Percentiles rank a stretch among this genome's conserved stretches.
Conservation (phyloP, 2,329 filamentous ascomycete genomes). For the Mycogone perniciosa region DNA sequence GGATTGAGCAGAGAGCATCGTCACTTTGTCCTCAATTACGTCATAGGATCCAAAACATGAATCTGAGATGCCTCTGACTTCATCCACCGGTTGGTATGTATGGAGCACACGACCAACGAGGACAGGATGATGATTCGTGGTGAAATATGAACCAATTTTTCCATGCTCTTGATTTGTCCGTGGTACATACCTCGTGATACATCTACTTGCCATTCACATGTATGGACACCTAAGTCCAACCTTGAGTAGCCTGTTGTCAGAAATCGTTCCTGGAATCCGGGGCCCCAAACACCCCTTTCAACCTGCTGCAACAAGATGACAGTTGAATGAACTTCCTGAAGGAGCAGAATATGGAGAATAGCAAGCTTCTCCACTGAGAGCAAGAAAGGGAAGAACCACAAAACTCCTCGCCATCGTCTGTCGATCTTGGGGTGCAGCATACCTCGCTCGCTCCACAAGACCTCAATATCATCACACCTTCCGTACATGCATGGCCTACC, state of each 20-base stretch:
- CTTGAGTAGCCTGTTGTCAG: no score
- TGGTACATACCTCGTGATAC: no score
- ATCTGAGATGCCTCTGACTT: no score
- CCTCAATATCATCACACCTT: constrained; percentile 8
- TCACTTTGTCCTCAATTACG: neutral
- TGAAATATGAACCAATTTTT: no score
- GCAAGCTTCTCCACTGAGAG: neutral
- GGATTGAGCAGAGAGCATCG: neutral
- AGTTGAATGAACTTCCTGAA: neutral
- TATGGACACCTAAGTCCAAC: no score
- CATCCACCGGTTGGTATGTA: no score
- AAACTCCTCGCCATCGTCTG: neutral
- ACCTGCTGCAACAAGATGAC: neutral
- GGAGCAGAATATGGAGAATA: neutral
- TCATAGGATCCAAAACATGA: neutral
- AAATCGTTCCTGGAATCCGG: no score
- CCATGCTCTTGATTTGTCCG: no score
- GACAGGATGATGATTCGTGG: no score
- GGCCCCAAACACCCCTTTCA: no score
- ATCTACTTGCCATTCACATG: no score
- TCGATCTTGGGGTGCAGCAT: neutral
- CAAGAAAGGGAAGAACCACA: neutral
- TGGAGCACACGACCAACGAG: no score
- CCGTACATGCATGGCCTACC: neutral
- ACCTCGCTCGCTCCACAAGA: neutral